Evolutionary conservation across 169 alveolate genomes (phyloP).

Genomic region (Eimeria sp.): DNA sequence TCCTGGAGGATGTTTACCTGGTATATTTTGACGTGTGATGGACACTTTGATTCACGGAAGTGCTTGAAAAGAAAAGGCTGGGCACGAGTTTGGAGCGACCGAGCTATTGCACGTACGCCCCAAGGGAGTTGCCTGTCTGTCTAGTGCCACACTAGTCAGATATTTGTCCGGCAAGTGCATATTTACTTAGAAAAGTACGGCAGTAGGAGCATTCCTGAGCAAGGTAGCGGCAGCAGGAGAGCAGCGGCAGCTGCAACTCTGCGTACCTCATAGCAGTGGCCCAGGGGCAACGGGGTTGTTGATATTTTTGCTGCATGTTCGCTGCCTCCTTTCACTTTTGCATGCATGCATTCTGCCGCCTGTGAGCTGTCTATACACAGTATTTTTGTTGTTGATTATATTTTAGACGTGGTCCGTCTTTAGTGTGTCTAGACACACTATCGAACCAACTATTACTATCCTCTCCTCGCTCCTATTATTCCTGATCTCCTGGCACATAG

Average conservation of each 20-base stretch:
- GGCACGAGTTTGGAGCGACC: not conserved
- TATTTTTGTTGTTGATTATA: not conserved
- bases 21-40: not conserved
- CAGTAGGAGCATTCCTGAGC: not conserved
- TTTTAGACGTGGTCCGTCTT: too few species aligned
- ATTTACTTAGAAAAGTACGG: not conserved
- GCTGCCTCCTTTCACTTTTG: not conserved
- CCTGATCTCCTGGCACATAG: too few species aligned
- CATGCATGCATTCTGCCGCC: conserved; percentile 7
- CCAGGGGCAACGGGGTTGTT: not conserved
- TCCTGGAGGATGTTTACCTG: not conserved
- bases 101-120: not conserved
- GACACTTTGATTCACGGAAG: not conserved
- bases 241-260: conserved; percentile 1
- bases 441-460: too few species aligned
- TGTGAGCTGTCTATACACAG: not conserved
- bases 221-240: conserved; percentile 9
- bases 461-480: too few species aligned
- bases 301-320: not conserved
- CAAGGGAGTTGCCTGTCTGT: not conserved
- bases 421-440: too few species aligned
- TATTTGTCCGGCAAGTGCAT: not conserved
- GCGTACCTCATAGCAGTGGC: not conserved
- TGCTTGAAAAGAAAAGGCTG: not conserved
- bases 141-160: not conserved